Conservation (phyloP, 2,329 filamentous ascomycete genomes). For the Neofusicoccum laricinum region DNA sequence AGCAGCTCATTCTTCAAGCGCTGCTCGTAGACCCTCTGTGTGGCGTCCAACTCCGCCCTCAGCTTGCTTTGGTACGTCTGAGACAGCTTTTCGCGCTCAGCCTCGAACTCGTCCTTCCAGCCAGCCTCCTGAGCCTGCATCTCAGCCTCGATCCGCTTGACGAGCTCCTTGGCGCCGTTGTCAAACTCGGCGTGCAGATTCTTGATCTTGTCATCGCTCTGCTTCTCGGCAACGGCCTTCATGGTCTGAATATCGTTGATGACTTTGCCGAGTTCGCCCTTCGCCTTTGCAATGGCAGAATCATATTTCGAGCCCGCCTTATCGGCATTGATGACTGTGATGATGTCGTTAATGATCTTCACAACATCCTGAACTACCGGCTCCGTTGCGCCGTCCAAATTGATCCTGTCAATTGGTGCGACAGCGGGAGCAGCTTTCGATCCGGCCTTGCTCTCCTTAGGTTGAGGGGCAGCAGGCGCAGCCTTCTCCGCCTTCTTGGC, state of each 20-base stretch:
- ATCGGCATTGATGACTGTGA: constrained; percentile 88
- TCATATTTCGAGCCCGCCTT: constrained; percentile 74
- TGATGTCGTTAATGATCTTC: constrained; percentile 93
- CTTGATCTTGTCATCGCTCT: constrained; percentile 72
- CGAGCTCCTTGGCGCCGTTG: constrained; percentile 79
- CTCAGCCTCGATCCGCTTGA: constrained; percentile 79
- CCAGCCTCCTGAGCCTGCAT: constrained; percentile 77
- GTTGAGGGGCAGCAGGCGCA: constrained; percentile 17
- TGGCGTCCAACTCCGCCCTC: constrained; percentile 73
- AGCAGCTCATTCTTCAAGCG: constrained; percentile 80
- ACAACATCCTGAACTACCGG: constrained; percentile 89
- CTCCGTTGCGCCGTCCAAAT: constrained; percentile 72
- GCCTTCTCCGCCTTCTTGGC: constrained; percentile 30
- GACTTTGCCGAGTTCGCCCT: constrained; percentile 74
- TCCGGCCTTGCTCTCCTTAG: constrained; percentile 21
- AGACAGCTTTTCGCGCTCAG: constrained; percentile 77
- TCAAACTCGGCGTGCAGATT: constrained; percentile 76
- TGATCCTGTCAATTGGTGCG: constrained; percentile 73
- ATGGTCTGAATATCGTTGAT: constrained; percentile 74
- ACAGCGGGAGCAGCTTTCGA: constrained; percentile 26
- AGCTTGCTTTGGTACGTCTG: constrained; percentile 77
- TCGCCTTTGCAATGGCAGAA: constrained; percentile 77
- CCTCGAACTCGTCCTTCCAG: constrained; percentile 85
- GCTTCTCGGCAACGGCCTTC: constrained; percentile 65
- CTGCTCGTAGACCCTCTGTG: constrained; percentile 77